A percentile compares a stretch with the other conserved stretches of the same genome.
Conservation (phyloP, 2,329 filamentous ascomycete species). For the Pseudocercospora vitis region DNA sequence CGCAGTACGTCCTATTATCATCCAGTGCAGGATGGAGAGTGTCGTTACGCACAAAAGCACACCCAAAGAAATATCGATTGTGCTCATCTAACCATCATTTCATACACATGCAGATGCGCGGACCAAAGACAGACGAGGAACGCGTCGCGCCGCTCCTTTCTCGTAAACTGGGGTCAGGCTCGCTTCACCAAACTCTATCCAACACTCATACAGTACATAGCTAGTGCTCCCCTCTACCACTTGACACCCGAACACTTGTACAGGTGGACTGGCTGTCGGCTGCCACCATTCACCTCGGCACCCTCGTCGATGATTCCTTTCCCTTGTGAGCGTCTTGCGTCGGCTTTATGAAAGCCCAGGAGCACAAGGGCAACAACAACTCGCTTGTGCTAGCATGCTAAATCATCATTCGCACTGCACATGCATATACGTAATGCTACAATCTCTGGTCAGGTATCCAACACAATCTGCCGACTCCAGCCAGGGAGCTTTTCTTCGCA, state of each 20-base stretch:
- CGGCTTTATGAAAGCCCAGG: too few species aligned
- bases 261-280: too few species aligned
- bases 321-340: too few species aligned
- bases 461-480: background rate
- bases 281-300: too few species aligned
- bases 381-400: background rate
- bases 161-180: too few species aligned
- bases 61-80: conserved; percentile 12
- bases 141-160: conserved; percentile 3
- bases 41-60: conserved; percentile 17
- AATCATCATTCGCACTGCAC: background rate
- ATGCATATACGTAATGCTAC: background rate
- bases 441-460: background rate
- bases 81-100: conserved; percentile 2
- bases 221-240: too few species aligned
- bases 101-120: background rate
- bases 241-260: too few species aligned
- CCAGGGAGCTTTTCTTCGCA: background rate
- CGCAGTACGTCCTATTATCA: conserved; percentile 32
- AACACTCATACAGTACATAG: background rate
- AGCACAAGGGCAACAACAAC: too few species aligned
- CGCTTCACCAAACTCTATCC: background rate
- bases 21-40: conserved; percentile 29
- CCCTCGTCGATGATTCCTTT: too few species aligned
- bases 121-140: background rate